Conservation (phyloP, 495 filamentous ascomycete genomes). For the Neurospora sp. region DNA sequence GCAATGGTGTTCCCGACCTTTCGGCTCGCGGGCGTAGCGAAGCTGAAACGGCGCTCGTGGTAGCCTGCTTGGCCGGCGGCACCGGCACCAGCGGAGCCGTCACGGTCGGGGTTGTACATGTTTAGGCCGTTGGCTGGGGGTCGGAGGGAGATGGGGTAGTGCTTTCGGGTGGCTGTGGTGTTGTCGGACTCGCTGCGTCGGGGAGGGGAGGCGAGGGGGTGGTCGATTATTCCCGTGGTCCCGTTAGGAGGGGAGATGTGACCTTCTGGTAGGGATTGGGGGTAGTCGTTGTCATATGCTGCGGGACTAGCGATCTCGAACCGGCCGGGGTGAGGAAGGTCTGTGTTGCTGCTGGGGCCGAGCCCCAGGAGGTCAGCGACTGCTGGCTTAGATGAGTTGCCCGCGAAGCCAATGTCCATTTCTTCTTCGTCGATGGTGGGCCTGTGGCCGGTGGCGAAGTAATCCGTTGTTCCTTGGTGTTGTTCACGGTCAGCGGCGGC, state of each 20-base stretch:
- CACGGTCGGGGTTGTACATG: slow-evolving; percentile 32
- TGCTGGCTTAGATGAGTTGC: slow-evolving; percentile 46
- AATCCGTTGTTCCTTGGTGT: background rate
- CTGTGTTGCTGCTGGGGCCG: slow-evolving; percentile 46
- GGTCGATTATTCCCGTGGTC: background rate
- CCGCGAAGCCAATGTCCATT: slow-evolving; percentile 33
- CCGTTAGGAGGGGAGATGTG: slow-evolving; percentile 2
- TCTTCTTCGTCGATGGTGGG: slow-evolving; percentile 18
- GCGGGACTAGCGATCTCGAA: slow-evolving; percentile 59
- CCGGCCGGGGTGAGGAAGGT: slow-evolving; percentile 71
- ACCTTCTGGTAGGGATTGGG: background rate
- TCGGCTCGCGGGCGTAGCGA: slow-evolving; percentile 24
- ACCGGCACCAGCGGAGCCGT: background rate
- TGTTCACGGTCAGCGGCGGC: background rate
- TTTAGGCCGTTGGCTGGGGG: slow-evolving; percentile 14
- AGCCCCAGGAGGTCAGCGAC: slow-evolving; percentile 65
- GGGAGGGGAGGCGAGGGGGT: background rate
- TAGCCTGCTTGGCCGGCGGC: slow-evolving; percentile 9
- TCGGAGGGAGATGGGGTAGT: background rate
- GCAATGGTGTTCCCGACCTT: slow-evolving; percentile 32
- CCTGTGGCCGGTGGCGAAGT: background rate
- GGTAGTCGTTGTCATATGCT: slow-evolving; percentile 16
- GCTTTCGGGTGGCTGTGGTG: background rate
- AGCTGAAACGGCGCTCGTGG: slow-evolving; percentile 31
- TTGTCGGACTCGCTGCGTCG: background rate